phyloP scores from a whole-genome alignment of 306 rosid species.

The Hippophae tibetana region DNA sequence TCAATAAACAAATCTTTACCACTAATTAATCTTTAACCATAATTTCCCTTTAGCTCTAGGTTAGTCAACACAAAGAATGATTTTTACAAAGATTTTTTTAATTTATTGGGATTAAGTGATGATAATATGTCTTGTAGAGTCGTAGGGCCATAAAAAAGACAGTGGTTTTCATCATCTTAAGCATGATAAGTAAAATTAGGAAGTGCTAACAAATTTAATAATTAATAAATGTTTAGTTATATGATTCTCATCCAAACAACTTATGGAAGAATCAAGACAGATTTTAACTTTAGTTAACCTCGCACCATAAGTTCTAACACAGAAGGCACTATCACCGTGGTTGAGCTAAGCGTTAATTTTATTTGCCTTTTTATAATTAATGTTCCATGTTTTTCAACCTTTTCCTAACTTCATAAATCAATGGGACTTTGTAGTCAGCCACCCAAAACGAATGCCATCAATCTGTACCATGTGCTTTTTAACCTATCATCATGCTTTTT shows the following conservation, averaged over 20 bases:
- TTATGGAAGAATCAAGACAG: background rate
- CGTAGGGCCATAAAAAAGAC: constrained; percentile 14
- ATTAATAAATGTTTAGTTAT: background rate
- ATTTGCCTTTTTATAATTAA: background rate
- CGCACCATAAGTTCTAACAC: background rate
- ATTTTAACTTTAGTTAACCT: constrained; percentile 6
- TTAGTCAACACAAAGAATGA: constrained; percentile 22
- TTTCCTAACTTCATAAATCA: constrained; percentile 6
- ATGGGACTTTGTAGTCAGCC: constrained; percentile 4
- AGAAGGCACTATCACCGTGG: too few species aligned
- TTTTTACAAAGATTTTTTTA: constrained; percentile 15
- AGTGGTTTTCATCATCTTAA: background rate
- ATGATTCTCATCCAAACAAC: constrained; percentile 3
- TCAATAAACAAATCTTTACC: constrained; percentile 14
- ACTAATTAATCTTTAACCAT: constrained; percentile 15
- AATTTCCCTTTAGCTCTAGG: background rate
- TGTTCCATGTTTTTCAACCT: constrained; percentile 4
- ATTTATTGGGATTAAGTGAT: constrained; percentile 25
- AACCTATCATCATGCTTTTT: background rate
- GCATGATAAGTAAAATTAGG: background rate
- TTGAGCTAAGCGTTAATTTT: too few species aligned
- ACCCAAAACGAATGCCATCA: background rate
- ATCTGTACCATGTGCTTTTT: background rate
- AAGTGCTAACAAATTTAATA: background rate
- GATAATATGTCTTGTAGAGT: constrained; percentile 22